phyloP scores from a whole-genome alignment of 371 early-diverging fungal species.

The Basidiobolus meristosporus region DNA sequence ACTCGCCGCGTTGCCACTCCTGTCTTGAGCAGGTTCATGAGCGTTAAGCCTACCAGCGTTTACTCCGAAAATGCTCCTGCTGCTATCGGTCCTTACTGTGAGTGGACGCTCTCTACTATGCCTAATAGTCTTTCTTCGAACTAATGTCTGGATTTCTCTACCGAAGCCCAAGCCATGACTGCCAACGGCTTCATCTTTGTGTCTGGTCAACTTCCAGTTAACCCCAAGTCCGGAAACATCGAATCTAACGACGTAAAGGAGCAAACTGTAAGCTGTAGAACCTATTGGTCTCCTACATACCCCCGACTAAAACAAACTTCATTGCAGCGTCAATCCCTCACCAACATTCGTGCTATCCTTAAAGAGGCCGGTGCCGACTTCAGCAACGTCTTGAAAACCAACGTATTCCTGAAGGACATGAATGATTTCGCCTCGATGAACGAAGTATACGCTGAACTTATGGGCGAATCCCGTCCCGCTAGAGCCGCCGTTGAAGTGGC shows the following conservation, averaged over 20 bases:
- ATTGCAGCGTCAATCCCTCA: constrained; percentile 36
- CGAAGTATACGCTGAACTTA: constrained; percentile 53
- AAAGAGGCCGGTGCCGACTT: constrained; percentile 53
- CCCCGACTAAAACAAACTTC: background rate
- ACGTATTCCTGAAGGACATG: constrained; percentile 78
- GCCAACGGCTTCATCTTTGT: constrained; percentile 72
- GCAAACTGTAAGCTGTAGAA: constrained; percentile 26
- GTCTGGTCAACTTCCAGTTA: constrained; percentile 61
- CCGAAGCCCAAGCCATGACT: constrained; percentile 55
- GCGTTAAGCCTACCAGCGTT: constrained; percentile 14
- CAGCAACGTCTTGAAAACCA: constrained; percentile 72
- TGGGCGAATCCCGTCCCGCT: constrained; percentile 54
- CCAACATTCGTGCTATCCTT: constrained; percentile 57
- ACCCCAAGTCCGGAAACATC: constrained; percentile 35
- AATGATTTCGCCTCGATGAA: constrained; percentile 78
- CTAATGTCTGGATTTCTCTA: background rate
- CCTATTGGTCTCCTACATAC: background rate
- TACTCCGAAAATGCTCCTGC: constrained; percentile 40
- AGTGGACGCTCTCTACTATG: constrained; percentile 7
- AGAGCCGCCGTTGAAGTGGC: constrained; percentile 82
- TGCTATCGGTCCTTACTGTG: constrained; percentile 77
- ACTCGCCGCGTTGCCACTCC: too few relatives aligned
- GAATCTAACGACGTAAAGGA: constrained; percentile 40
- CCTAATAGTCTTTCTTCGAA: background rate
- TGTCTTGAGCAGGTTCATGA: too few relatives aligned